These are phyloP conservation scores for Cutaneotrichosporon arboriforme DNA, from an alignment of 1,284 basidiomycete genomes.

Conservation along the genomic window DNA sequence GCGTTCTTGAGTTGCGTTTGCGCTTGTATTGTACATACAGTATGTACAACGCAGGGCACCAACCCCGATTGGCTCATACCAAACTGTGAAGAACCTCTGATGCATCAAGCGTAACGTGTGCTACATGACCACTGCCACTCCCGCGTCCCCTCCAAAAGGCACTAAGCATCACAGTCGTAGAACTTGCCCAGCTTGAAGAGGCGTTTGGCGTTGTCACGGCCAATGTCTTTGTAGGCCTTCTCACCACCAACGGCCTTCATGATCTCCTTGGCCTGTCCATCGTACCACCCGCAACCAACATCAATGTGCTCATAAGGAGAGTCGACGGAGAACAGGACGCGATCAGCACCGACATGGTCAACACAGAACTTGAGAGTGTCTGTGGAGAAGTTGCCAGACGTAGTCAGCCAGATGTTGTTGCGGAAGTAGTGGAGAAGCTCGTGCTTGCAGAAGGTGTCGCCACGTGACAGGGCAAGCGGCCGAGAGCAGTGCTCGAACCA, in stretches of 20 bases:
- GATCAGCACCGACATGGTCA: conserved; percentile 32
- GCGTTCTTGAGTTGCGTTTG: no score
- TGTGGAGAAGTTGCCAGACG: conserved; percentile 18
- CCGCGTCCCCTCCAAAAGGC: no score
- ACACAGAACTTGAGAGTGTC: conserved; percentile 31
- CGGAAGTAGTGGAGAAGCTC: conserved; percentile 19
- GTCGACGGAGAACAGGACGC: conserved; percentile 43
- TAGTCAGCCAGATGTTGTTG: conserved; percentile 23
- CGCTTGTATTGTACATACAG: no score
- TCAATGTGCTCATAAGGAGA: conserved; percentile 43
- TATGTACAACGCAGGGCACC: no score
- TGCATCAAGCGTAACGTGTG: no score
- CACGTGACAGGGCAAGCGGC: conserved; percentile 15
- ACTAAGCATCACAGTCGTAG: conserved; percentile 15
- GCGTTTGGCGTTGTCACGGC: conserved; percentile 21
- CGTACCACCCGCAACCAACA: conserved; percentile 38
- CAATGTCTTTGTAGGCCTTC: conserved; percentile 18
- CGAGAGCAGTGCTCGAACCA: conserved; percentile 36
- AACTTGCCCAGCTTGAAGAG: conserved; percentile 22
- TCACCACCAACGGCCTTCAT: conserved; percentile 16
- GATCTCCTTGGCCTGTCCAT: conserved; percentile 13
- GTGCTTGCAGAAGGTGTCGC: conserved; percentile 32
- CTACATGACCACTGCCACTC: no score
- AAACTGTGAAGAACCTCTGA: no score
- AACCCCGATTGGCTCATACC: no score